Evolutionary conservation across 371 early-diverging fungal genomes (phyloP), one percentile per base, ranked within the genome.

Genomic region (Mucor velutinosus): DNA sequence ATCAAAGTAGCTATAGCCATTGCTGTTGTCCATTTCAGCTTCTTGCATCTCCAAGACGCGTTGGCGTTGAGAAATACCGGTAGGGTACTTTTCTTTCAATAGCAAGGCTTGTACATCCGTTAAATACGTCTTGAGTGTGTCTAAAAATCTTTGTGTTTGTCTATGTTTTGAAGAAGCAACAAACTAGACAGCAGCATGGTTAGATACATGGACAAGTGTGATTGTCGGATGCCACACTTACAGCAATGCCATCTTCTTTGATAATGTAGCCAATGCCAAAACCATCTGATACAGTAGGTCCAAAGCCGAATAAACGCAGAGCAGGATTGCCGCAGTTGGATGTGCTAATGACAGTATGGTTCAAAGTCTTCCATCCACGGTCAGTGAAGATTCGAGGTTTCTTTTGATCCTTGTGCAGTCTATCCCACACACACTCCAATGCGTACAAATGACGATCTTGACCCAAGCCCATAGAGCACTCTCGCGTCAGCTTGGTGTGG

Each of bases 191-290:
- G 49, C 4, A 61, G 15, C 2, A 11, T 25, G 15, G n/a, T 15
- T 58, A 30, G 25, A 1, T 2, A 41, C 32, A 47, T 29, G 15
- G 14, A 62, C 39, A 60, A 23, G 43, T 32, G 64, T 4, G 19
- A 30, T 57, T n/a, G 25, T 43, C 29, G 14, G 12, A 27, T 37
- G 14, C 3, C 23, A 19, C 12, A 77, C 79, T 84, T 77, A 84
- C 84, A 0, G 86, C 76, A 56, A 86, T 80, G 7, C 84, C 80
- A 58, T 88, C 86, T 63, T 91, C 86, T 68, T 93, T 93, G 71
- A 95, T 90, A 84, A 93, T 92, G 80, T 96, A 96, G 14, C 96
- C 95, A 67, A 93, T 79, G 60, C 94, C 95, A 78, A 90, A 96
- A 7, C 96, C 96, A 76, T 95, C 91, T n/a, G 92, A 86, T 0